A percentile compares a stretch with the other conserved stretches of the same genome.
These are phyloP conservation scores for Haplographium delicatum DNA, from an alignment of 495 filamentous ascomycete genomes.

Conservation along the genomic window DNA sequence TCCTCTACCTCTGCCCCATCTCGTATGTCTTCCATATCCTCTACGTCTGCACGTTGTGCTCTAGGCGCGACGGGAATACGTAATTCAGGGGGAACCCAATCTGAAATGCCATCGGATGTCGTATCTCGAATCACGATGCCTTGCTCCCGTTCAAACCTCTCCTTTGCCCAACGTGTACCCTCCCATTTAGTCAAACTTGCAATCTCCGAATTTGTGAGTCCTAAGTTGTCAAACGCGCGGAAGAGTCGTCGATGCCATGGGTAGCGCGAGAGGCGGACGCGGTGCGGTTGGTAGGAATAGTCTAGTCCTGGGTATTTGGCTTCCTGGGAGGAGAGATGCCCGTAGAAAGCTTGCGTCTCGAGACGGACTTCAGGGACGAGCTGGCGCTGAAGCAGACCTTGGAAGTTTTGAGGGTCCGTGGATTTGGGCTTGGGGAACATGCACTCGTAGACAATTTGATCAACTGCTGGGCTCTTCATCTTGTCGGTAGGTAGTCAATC, in stretches of 20 bases:
- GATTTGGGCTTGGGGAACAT: slow-evolving; percentile 49
- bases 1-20: slow-evolving; percentile 25
- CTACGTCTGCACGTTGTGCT: slow-evolving; percentile 24
- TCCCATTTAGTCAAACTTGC: slow-evolving; percentile 81
- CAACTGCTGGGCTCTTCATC: slow-evolving; percentile 49
- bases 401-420: slow-evolving; percentile 47
- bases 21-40: slow-evolving; percentile 31
- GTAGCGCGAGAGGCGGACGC: slow-evolving; percentile 76
- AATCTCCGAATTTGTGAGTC: slow-evolving; percentile 74
- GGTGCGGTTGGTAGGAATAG: slow-evolving; percentile 75
- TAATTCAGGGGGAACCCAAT: slow-evolving; percentile 45
- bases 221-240: slow-evolving; percentile 71
- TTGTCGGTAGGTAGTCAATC: slow-evolving; percentile 2
- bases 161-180: slow-evolving; percentile 84
- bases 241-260: slow-evolving; percentile 78
- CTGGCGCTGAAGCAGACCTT: slow-evolving; percentile 48
- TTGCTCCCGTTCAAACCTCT: slow-evolving; percentile 77
- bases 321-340: slow-evolving; percentile 75
- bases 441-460: slow-evolving; percentile 49
- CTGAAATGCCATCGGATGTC: slow-evolving; percentile 60
- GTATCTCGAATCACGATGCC: slow-evolving; percentile 71
- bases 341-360: slow-evolving; percentile 82
- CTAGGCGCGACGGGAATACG: slow-evolving; percentile 31
- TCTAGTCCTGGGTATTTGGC: slow-evolving; percentile 89
- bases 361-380: slow-evolving; percentile 86